Conservation (phyloP, 1,284 basidiomycete species). For the Phylloporus sp. region DNA sequence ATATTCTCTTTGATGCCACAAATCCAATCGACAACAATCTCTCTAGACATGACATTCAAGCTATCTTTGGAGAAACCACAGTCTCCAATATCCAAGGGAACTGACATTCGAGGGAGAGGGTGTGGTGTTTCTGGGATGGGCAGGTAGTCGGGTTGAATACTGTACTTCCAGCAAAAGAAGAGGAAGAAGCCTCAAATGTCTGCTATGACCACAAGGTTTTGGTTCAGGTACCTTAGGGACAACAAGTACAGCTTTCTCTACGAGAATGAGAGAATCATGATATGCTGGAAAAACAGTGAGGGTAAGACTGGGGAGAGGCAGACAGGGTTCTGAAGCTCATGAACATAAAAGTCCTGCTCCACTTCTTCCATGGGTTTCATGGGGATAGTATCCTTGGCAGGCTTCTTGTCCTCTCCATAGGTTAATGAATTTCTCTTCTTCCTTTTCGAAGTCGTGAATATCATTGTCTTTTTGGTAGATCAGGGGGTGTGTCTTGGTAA, state of each 20-base stretch:
- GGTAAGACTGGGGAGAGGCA: slow-evolving; percentile 41
- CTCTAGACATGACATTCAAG: slow-evolving; percentile 10
- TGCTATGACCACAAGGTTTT: slow-evolving; percentile 26
- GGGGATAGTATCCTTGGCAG: too few species aligned
- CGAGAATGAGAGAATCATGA: slow-evolving; percentile 33
- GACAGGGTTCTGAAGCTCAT: too few species aligned
- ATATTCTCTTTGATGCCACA: slow-evolving; percentile 14
- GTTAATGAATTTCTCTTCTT: too few species aligned
- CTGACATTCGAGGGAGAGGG: slow-evolving; percentile 42
- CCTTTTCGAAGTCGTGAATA: too few species aligned
- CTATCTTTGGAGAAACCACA: slow-evolving; percentile 25
- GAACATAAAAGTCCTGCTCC: too few species aligned
- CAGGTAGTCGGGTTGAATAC: slow-evolving; percentile 15
- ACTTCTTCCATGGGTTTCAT: too few species aligned
- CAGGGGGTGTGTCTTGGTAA: too few species aligned
- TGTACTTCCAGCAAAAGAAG: slow-evolving; percentile 30
- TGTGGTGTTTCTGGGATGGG: slow-evolving; percentile 29
- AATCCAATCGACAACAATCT: slow-evolving; percentile 5
- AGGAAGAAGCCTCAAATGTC: slow-evolving; percentile 43
- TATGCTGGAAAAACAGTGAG: slow-evolving; percentile 31
- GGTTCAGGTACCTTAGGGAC: slow-evolving; percentile 3
- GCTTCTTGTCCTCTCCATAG: too few species aligned
- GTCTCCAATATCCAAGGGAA: slow-evolving; percentile 44
- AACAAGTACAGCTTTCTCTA: slow-evolving; percentile 1
- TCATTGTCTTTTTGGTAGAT: too few species aligned